These are phyloP conservation scores for Dispira simplex DNA, from an alignment of 192 early-diverging fungal genomes.

Conservation along the genomic window DNA sequence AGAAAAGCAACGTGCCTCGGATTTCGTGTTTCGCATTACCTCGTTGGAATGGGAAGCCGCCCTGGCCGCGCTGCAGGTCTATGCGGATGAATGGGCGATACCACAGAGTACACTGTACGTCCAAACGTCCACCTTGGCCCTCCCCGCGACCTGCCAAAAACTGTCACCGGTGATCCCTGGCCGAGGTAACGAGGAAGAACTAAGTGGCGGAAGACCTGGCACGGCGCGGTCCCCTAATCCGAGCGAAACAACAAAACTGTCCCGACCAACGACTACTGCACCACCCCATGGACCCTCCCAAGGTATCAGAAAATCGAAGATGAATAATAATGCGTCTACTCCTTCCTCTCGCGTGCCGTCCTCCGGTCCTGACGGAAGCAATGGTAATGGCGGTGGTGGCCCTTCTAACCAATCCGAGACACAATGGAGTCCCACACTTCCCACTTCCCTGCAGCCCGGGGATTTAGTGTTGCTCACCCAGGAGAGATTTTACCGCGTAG, in stretches of 20 bases:
- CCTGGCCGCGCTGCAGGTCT: not conserved
- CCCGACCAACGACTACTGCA: not conserved
- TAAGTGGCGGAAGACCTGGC: not conserved
- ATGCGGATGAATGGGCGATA: slow-evolving; percentile 4
- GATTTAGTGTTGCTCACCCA: not conserved
- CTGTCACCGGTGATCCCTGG: not conserved
- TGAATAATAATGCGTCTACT: not conserved
- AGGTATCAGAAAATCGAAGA: not conserved
- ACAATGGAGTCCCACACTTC: not conserved
- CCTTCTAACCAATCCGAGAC: not conserved
- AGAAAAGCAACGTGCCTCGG: not conserved
- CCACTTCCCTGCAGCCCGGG: not conserved
- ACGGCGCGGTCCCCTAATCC: not conserved
- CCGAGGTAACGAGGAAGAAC: not conserved
- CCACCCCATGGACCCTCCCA: not conserved
- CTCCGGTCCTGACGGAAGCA: slow-evolving; percentile 9
- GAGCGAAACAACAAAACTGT: not conserved
- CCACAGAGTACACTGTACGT: not conserved
- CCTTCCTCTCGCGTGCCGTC: not conserved
- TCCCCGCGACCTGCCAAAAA: too few relatives aligned
- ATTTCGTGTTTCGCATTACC: not conserved
- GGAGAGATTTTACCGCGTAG: not conserved
- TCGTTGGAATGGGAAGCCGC: not conserved
- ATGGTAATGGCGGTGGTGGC: not conserved
- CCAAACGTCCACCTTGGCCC: not conserved